A percentile compares a stretch with the other conserved stretches of the same genome.
These are phyloP conservation scores for Fusarium sp. DNA, from an alignment of 2,329 filamentous ascomycete genomes.

Conservation along the genomic window DNA sequence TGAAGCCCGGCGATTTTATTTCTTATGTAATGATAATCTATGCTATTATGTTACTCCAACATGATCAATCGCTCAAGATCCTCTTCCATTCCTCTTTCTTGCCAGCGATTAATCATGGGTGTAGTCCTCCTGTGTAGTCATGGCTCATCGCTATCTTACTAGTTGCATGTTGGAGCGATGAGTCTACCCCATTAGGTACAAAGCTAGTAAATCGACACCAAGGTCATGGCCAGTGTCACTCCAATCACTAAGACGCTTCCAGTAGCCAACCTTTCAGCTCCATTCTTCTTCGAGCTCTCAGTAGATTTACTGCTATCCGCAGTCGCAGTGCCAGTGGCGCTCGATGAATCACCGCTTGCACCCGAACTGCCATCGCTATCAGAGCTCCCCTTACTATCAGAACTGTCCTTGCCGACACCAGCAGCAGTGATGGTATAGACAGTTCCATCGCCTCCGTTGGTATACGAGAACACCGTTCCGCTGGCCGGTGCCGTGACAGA, in stretches of 20 bases:
- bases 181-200: not conserved
- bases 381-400: not conserved
- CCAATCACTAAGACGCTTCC: not conserved
- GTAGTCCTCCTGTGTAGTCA: no score
- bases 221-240: rapidly evolving
- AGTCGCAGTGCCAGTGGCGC: not conserved
- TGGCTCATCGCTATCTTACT: no score
- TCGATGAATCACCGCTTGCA: not conserved
- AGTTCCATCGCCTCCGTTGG: not conserved
- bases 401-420: not conserved
- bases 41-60: no score
- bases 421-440: not conserved
- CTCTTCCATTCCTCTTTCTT: rapidly evolving
- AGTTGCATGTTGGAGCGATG: no score
- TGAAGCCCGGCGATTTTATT: no score
- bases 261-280: not conserved
- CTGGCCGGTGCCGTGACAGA: not conserved
- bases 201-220: rapidly evolving
- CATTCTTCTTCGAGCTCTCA: not conserved
- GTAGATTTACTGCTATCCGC: not conserved
- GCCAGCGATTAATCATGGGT: no score
- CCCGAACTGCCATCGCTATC: no score
- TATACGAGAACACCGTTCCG: not conserved
- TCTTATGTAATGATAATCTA: no score
- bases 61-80: rapidly evolving